These are phyloP conservation scores for Endoconidiophora polonica DNA, from an alignment of 2,329 filamentous ascomycete species.

Conservation along the genomic window DNA sequence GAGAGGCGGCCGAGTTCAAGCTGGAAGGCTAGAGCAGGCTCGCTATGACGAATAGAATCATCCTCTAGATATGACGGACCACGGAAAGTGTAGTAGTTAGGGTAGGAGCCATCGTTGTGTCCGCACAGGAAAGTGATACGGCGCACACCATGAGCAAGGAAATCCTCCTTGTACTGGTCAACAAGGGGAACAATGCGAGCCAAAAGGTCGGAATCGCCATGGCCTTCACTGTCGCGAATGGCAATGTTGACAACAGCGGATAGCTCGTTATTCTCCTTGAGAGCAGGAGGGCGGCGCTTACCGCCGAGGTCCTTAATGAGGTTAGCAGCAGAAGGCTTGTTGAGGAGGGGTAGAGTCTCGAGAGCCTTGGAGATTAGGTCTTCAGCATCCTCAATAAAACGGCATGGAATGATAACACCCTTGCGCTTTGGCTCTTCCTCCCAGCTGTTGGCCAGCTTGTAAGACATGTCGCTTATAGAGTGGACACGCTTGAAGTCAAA, in stretches of 20 bases:
- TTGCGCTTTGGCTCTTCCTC: constrained; percentile 67
- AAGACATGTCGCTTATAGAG: constrained; percentile 95
- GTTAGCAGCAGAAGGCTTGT: constrained; percentile 33
- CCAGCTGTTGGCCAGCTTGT: constrained; percentile 44
- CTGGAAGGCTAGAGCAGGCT: constrained; percentile 95
- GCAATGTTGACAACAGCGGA: constrained; percentile 87
- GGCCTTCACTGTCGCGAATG: constrained; percentile 70
- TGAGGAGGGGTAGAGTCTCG: constrained; percentile 54
- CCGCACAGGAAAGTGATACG: constrained; percentile 94
- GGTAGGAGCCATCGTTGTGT: constrained; percentile 83
- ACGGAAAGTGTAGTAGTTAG: constrained; percentile 96
- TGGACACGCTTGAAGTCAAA: constrained; percentile 63
- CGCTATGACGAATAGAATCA: constrained; percentile 87
- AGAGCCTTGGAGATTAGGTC: constrained; percentile 72
- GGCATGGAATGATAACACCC: constrained; percentile 86
- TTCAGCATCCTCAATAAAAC: constrained; percentile 86
- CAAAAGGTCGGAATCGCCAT: constrained; percentile 67
- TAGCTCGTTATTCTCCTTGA: constrained; percentile 54
- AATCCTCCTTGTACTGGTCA: constrained; percentile 65
- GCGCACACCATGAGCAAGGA: constrained; percentile 65
- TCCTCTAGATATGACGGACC: constrained; percentile 82
- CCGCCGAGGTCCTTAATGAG: constrained; percentile 57
- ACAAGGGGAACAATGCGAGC: constrained; percentile 60
- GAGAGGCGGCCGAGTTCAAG: constrained; percentile 84
- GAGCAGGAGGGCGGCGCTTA: constrained; percentile 46